phyloP scores from a whole-genome alignment of 2,329 filamentous ascomycete species.

The Venturia asperata region DNA sequence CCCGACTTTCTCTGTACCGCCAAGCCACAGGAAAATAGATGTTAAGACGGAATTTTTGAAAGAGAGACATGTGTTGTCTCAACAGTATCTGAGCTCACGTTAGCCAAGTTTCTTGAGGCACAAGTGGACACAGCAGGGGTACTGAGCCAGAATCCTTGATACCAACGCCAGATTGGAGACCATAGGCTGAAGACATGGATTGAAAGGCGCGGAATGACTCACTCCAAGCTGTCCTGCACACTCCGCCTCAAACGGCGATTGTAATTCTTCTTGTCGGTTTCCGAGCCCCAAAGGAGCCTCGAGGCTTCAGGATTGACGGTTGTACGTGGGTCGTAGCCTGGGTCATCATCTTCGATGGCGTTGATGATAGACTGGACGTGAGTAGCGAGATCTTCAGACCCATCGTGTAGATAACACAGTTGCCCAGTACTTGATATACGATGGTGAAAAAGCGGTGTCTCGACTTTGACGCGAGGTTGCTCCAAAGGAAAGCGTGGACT shows the following conservation, averaged over 20 bases:
- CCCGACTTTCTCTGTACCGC: not conserved
- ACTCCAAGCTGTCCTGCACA: conserved; percentile 52
- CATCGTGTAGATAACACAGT: conserved; percentile 66
- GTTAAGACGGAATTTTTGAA: not conserved
- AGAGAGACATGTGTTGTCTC: not conserved
- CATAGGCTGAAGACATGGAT: not conserved
- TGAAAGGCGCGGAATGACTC: conserved; percentile 21
- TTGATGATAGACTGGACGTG: conserved; percentile 80
- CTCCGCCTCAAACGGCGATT: conserved; percentile 72
- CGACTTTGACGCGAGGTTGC: conserved; percentile 74
- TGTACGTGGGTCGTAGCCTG: conserved; percentile 83
- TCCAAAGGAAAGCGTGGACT: conserved; percentile 82
- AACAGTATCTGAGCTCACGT: conserved; percentile 10
- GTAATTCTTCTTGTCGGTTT: conserved; percentile 76
- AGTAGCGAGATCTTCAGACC: conserved; percentile 47
- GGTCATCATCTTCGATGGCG: conserved; percentile 77
- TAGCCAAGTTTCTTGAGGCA: not conserved
- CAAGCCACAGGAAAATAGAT: not conserved
- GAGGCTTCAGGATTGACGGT: conserved; percentile 81
- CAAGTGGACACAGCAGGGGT: not conserved
- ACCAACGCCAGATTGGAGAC: not conserved
- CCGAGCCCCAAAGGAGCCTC: conserved; percentile 75
- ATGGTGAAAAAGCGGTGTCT: conserved; percentile 81
- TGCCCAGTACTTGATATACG: conserved; percentile 73
- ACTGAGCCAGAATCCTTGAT: not conserved